Evolutionary conservation across 1,284 basidiomycete genomes (phyloP), one percentile per base, ranked within the genome.

Genomic region (Xerocomus subilludens): DNA sequence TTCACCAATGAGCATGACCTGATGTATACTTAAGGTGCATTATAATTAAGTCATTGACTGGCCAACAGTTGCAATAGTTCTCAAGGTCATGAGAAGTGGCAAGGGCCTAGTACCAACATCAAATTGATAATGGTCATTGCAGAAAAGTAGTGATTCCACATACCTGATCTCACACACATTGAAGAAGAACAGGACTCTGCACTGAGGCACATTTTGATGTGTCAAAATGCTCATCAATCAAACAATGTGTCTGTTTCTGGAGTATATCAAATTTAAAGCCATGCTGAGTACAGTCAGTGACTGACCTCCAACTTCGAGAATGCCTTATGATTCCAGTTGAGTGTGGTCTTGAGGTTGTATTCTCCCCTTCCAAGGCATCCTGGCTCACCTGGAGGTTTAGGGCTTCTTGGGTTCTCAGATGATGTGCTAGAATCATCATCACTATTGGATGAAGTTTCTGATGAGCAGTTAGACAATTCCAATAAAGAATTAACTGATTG

Each of bases 281-380:
- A 11, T 18, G 30, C 13, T 32, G n/a, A 25, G 10, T 32, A 32
- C 13, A 56, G 55, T 56, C 10, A 32, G 14, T 56, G 8, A 18
- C 27, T n/a, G n/a, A 69, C 73, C 70, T 74, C 72, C n/a, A 74
- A 64, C 32, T 72, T 74, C 2, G 13, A 1, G 20, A n/a, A 74
- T 3, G 27, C 11, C 11, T n/a, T 53, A 3, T 47, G 60, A 45
- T 59, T 68, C 71, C 60, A 47, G n/a, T 25, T 30, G 9, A 74
- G 42, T 13, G 56, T 51, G 11, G 42, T 63, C 30, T 71, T 33
- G 13, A 74, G 72, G 8, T 47, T 74, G 32, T 75, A 73, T 1
- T 67, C 74, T 7, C 71, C 71, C 7, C n/a, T 16, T 21, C 71
- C 72, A n/a, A 64, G 67, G 30, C 51, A n/a, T 14, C 71, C 74